Percentiles rank a stretch among this genome's conserved stretches.
Evolutionary conservation across 2,329 filamentous ascomycete genomes (phyloP).

Genomic region (Trichoderma pleuroti): DNA sequence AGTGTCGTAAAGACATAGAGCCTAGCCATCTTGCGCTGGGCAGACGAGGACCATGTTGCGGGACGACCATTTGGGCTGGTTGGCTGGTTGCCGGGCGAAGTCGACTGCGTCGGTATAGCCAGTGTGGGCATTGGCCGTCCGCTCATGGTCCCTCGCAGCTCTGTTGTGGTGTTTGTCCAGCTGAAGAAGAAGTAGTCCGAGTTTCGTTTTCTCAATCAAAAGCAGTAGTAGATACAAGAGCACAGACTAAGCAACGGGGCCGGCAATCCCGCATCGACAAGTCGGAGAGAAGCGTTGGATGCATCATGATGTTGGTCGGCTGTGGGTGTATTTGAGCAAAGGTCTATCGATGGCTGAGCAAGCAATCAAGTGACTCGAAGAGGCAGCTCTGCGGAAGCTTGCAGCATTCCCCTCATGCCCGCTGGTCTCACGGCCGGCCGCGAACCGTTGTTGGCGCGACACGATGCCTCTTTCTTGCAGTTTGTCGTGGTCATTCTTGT

Average conservation of each 20-base stretch:
- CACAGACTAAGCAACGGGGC: neutral
- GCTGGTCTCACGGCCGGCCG: neutral
- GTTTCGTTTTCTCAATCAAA: neutral
- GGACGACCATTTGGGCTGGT: conserved; percentile 46
- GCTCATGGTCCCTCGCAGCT: neutral
- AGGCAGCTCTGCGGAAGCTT: neutral
- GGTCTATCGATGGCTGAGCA: neutral
- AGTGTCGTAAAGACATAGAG: conserved; percentile 57
- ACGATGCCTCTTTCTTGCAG: neutral
- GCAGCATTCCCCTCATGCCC: neutral
- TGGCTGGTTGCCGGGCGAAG: conserved; percentile 20
- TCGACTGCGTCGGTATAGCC: neutral
- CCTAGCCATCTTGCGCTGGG: conserved; percentile 51
- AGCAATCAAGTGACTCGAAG: neutral
- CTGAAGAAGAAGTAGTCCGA: neutral
- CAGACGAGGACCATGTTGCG: conserved; percentile 52
- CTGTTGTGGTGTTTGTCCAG: neutral
- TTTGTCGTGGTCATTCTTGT: neutral
- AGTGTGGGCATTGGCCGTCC: neutral
- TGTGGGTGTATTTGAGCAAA: conserved; percentile 2
- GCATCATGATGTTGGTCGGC: neutral
- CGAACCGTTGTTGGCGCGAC: neutral
- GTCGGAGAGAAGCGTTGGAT: neutral
- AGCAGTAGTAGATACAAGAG: neutral
- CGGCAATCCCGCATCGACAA: neutral